Base-by-base conservation (phyloP, 345 rosid genomes). In the Lepidium didymum region DNA sequence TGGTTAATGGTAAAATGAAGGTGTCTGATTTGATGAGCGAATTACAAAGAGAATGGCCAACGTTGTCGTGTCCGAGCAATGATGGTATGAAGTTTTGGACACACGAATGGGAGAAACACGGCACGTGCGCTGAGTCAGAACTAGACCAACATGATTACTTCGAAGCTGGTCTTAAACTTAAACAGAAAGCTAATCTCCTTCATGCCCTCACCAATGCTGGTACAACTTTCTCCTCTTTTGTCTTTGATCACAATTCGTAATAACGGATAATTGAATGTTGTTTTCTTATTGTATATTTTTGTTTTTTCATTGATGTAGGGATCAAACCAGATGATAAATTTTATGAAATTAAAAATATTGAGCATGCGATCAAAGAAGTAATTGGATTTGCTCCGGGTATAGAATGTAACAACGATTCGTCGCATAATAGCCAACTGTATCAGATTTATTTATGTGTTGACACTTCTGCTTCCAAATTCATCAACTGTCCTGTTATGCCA, bases 51-150 rank as follows among this genome's bases (percentile, higher is more conserved):
- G 68, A 67, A 29, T 92, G 98, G 97, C 96, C 98, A 50, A 78
- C 98, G 0, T 69, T 92, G 51, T 51, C 96, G 8, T 92, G 98
- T 71, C 96, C 98, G 0, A 90, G 86, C 76, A 81, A 80, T 65
- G 85, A 84, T 45, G 96, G 96, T 16, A 37, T 51, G 4, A 68
- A 69, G 67, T 90, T 92, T 65, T 92, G 98, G 98, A 74, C 90
- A n/a, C 97, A 92, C 41, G 97, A 92, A 61, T 93, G 97, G 98
- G 73, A 31, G 15, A 93, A 93, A 73, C 97, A 93, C 6, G 98
- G 97, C 4, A 90, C 96, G 6, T 93, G 98, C 74, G 73, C 98
- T 0, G 94, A 90, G 66, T 88, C 98, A 0, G 90, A 81, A 47
- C 86, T 93, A 5, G 96, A 82, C 78, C 89, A 88, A 69, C 94